Evolutionary conservation across 495 filamentous ascomycete genomes (phyloP), one percentile per base, ranked within the genome.

Genomic region (Aspergillus sparsus): DNA sequence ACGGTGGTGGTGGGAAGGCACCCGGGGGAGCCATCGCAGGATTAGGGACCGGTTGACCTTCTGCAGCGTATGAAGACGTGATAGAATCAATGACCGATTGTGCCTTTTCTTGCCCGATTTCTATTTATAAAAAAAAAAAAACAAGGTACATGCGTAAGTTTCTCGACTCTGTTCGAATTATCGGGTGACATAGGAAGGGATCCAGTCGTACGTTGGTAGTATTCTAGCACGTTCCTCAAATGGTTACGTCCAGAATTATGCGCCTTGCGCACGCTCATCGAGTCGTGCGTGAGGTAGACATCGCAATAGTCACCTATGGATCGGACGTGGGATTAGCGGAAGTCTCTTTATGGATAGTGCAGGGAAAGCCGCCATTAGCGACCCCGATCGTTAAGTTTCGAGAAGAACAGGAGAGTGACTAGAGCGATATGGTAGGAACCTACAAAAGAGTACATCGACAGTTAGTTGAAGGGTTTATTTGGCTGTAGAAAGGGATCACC

Each of bases 281-380:
- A 96, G 86, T 98, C 95, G 82, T 98, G 94, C 58, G 95, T 98
- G 65, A 98, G 89, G 83, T 98, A 98, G 74, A 98, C 95, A 88
- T 98, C 94, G 84, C 94, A 98, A 81, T 98, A 98, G 74, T 98
- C 94, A 82, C 94, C 93, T 90, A 74, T 77, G 62, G 63, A 74
- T 66, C 47, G 39, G 42, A 55, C 15, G 42, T 13, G 44, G 8
- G 12, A 49, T 53, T 39, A 37, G 61, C 63, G 51, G 60, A 54
- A 42, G 52, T 27, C 12, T 54, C 45, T n/a, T 49, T 52, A 8
- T 16, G 18, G 13, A 10, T 5, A 36, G 16, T 18, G 11, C 33
- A 33, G 12, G n/a, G 47, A 36, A 55, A 53, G 61, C 34, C 46
- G 27, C 21, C 3, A 1, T 27, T 27, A 27, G 21, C 21, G 21